Conservation (phyloP, 2,329 filamentous ascomycete genomes). For the Macrophomina phaseolina region DNA sequence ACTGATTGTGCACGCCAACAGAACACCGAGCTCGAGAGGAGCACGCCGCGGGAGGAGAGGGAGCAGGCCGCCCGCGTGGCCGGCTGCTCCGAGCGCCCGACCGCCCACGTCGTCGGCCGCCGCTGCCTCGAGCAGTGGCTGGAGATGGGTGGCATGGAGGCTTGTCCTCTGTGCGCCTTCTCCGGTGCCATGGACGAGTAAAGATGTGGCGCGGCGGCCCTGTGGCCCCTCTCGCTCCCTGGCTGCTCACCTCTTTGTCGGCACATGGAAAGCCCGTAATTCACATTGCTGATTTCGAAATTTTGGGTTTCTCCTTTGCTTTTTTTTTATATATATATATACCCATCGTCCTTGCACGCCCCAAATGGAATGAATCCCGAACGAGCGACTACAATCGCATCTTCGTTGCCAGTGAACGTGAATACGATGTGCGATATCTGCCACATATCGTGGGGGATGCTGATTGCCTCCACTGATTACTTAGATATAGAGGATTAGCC, state of each 20-base stretch:
- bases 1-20: neutral
- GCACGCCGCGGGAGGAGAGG: conserved; percentile 19
- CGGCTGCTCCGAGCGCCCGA: neutral
- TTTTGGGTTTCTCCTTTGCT: neutral
- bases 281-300: no score
- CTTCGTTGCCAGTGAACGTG: neutral
- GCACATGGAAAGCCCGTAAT: neutral
- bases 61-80: conserved; percentile 9
- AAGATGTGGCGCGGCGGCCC: neutral
- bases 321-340: neutral
- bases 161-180: conserved; percentile 38
- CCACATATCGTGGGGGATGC: no score
- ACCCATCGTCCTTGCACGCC: neutral
- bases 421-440: no score
- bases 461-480: no score
- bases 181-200: conserved; percentile 41
- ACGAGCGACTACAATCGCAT: neutral
- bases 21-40: neutral
- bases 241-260: neutral
- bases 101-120: neutral
- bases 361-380: neutral
- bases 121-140: conserved; percentile 3
- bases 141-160: conserved; percentile 27
- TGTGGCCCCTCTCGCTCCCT: neutral
- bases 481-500: no score